Base-by-base conservation (phyloP, 2,329 filamentous ascomycete genomes). In the Penicillium corylophilum region DNA sequence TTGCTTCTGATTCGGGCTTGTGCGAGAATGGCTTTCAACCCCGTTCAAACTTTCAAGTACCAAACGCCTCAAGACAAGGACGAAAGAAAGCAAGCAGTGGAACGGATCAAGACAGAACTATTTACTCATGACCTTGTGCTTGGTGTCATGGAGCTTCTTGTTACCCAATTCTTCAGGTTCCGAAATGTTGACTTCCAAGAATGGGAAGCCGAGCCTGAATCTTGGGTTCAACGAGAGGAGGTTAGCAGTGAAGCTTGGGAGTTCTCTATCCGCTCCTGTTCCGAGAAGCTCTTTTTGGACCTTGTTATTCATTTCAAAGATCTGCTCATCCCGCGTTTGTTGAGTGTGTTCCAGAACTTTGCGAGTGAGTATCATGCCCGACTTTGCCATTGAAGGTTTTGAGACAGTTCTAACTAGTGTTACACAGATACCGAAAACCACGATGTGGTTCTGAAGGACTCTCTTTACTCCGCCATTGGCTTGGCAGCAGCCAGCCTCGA, bases 141-240 rank as follows among this genome's bases (percentile, higher is more conserved):
- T 15, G 84, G 92, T 58, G 87, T 95, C 60, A 90, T 94, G 68
- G 90, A 94, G 59, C 79, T 87, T 12, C 84, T 96, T 50, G 89
- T 99, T 46, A 90, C 88, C 1, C 86, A 88, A 62, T 90, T 96
- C 60, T 94, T 99, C 68, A 82, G 94, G 33, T 94, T 97, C 70
- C 84, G 90, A 29, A 83, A 88, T 53, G 84, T 85, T 46, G 94
- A 99, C 70, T 81, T 97, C 1, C 85, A 90, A 55, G 88, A 90
- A 51, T 99, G 94, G 94, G 88, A 95, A 67, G 88, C 95, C 65
- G 91, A 96, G 51, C 90, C 93, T 0, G 90, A 99, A 69, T 91
- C 95, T 48, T 99, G 94, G 92, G 93, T 96, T 70, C 86, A 89
- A 58, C 85, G 87, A 63, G 91, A 96, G 75, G 90, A 95, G 64